phyloP scores from a whole-genome alignment of 768 basidiomycete species.

The Tricholoma flavovirens region DNA sequence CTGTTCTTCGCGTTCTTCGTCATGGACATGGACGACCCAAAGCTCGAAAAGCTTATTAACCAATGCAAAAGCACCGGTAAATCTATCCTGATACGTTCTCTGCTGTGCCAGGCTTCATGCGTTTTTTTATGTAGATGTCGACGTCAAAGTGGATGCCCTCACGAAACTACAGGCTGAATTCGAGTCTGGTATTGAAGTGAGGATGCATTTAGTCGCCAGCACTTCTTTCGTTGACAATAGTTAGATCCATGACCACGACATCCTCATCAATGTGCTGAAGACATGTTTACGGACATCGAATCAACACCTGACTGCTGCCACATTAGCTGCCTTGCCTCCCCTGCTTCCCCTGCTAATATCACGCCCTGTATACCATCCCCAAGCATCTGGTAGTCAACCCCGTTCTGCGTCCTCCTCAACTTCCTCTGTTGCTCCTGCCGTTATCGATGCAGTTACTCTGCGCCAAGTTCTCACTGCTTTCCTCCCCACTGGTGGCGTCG shows the following conservation, averaged over 20 bases:
- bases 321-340: conserved; percentile 62
- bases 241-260: conserved; percentile 71
- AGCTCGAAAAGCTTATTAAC: conserved; percentile 53
- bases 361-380: conserved; percentile 25
- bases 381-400: conserved; percentile 24
- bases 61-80: conserved; percentile 65
- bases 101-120: conserved; percentile 6
- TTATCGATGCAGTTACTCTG: conserved; percentile 51
- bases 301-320: conserved; percentile 75
- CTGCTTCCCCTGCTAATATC: conserved; percentile 59
- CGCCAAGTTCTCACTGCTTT: conserved; percentile 66
- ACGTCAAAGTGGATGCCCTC: conserved; percentile 75
- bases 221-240: neutral
- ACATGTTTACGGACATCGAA: conserved; percentile 74
- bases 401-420: conserved; percentile 52
- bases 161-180: conserved; percentile 73
- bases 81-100: conserved; percentile 10
- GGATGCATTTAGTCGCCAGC: neutral
- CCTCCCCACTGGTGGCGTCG: conserved; percentile 67
- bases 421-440: conserved; percentile 36
- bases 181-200: conserved; percentile 66
- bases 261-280: conserved; percentile 64
- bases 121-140: conserved; percentile 49
- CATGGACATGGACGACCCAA: conserved; percentile 49
- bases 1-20: conserved; percentile 13